Percentiles rank a stretch among this genome's conserved stretches.
Conservation (phyloP, 1,284 basidiomycete genomes). For the Boletus albobrunnescens region DNA sequence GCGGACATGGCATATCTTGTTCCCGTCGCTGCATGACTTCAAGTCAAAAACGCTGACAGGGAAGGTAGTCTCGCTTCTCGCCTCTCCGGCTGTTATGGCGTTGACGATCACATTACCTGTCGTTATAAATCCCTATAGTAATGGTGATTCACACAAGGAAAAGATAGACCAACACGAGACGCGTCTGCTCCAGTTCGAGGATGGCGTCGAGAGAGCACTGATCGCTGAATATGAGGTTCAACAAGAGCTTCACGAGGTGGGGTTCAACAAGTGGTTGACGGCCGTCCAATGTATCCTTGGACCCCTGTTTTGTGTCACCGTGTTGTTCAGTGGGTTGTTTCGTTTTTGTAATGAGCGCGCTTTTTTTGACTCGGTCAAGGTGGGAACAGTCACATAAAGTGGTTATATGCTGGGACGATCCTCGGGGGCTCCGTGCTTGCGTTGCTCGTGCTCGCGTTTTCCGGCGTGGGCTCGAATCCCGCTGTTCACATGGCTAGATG, state of each 20-base stretch:
- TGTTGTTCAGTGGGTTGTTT: conserved; percentile 65
- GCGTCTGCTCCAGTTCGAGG: conserved; percentile 58
- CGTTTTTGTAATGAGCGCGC: conserved; percentile 1
- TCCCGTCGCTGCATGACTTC: conserved; percentile 84
- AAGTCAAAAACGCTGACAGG: conserved; percentile 68
- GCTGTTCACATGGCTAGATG: conserved; percentile 71
- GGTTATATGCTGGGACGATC: conserved; percentile 55
- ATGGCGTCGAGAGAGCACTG: conserved; percentile 56
- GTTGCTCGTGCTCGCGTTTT: conserved; percentile 57
- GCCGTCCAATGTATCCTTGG: conserved; percentile 77
- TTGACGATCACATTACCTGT: conserved; percentile 92
- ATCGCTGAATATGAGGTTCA: conserved; percentile 64
- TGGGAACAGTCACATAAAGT: conserved; percentile 48
- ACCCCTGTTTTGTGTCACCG: conserved; percentile 70
- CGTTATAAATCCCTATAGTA: conserved; percentile 63
- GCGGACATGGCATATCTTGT: conserved; percentile 60
- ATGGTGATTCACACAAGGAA: conserved; percentile 40
- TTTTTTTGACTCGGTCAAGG: conserved; percentile 38
- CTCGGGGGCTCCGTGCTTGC: conserved; percentile 54
- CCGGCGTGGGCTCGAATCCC: conserved; percentile 56
- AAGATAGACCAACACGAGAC: conserved; percentile 32
- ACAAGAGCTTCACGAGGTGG: conserved; percentile 58
- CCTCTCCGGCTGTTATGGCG: conserved; percentile 81
- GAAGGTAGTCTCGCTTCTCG: conserved; percentile 73
- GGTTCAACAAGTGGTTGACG: conserved; percentile 79